Base-by-base conservation (phyloP, 495 filamentous ascomycete genomes). In the Ramalina peruviana region DNA sequence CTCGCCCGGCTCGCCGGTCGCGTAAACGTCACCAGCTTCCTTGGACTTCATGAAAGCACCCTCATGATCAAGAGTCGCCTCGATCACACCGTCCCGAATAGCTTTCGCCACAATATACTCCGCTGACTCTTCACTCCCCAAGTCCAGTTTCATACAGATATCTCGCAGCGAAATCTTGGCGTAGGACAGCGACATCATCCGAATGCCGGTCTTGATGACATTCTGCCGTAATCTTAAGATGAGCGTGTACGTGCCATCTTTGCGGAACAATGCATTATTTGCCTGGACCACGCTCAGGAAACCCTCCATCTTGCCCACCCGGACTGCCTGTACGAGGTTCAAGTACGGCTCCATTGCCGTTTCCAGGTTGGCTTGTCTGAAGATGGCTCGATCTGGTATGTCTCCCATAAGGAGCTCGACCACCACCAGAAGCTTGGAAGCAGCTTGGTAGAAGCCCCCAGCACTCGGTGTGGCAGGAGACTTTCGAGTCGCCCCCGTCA, bases 41-140 rank as follows among this genome's bases (percentile, higher is more conserved):
- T 93, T 95, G 64, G 87, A 95, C 79, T 95, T 92, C 88, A 98
- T 96, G 71, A 85, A 96, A 1, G 90, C 92, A 49, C 83, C 79
- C 73, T 95, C 87, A 54, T 94, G 84, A 61, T 97, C 90, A 55
- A 98, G 69, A 5, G 83, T 85, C 23, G 93, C 92, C 72, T 98
- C 92, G 46, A 98, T 98, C 21, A 98, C 92, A 55, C 92, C 93
- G 61, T 98, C 92, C 20, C 92, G 80, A 54, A 98, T 97, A 30
- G 92, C 93, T 72, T 98, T 98, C 40, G 92, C 92, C 27, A 97
- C 93, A 64, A 98, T 97, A 66, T 98, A 98, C 67, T 98, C 92
- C 17, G 92, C 92, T 45, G 83, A 90, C 71, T 98, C 88, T 63
- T 98, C 92, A 54, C 81, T 88, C 49, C 87, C 84, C n/a, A 98